phyloP scores from a whole-genome alignment of 2,329 filamentous ascomycete genomes.

The Ophiosphaerella herpotricha region DNA sequence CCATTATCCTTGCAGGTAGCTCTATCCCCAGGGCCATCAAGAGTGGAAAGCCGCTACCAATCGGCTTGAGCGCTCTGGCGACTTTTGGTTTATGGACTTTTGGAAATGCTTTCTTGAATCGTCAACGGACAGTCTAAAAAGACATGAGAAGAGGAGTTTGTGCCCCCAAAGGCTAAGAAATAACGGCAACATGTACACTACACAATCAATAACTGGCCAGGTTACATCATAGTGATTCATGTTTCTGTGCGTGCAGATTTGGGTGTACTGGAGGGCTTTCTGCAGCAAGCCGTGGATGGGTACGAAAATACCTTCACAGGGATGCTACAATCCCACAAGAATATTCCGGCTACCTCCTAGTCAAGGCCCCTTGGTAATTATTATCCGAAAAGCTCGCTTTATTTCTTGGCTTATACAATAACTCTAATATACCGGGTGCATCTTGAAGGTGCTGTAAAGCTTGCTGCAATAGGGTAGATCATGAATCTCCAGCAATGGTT shows the following conservation, averaged over 20 bases:
- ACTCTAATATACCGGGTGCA: not conserved
- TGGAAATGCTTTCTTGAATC: slow-evolving; percentile 65
- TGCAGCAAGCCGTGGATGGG: not conserved
- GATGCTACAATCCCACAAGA: not conserved
- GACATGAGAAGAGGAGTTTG: not conserved
- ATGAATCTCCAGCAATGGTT: not conserved
- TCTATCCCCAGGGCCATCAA: slow-evolving; percentile 86
- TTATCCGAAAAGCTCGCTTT: too few species aligned
- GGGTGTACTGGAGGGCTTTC: not conserved
- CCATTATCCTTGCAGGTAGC: slow-evolving; percentile 79
- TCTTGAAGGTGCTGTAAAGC: not conserved
- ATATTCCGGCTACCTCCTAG: not conserved
- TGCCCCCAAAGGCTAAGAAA: not conserved
- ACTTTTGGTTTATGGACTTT: slow-evolving; percentile 79
- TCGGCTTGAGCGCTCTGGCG: slow-evolving; percentile 77
- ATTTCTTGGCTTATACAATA: too few species aligned
- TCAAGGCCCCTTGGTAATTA: not conserved
- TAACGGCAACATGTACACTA: not conserved
- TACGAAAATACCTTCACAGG: not conserved
- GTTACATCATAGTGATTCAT: not conserved
- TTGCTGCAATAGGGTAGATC: too few species aligned
- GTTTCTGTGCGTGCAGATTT: not conserved
- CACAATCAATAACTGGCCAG: not conserved
- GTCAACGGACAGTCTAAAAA: slow-evolving; percentile 8
- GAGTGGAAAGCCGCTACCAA: slow-evolving; percentile 80